Evolutionary conservation across 441 rosid species (phyloP).

Genomic region (California macrophylla): DNA sequence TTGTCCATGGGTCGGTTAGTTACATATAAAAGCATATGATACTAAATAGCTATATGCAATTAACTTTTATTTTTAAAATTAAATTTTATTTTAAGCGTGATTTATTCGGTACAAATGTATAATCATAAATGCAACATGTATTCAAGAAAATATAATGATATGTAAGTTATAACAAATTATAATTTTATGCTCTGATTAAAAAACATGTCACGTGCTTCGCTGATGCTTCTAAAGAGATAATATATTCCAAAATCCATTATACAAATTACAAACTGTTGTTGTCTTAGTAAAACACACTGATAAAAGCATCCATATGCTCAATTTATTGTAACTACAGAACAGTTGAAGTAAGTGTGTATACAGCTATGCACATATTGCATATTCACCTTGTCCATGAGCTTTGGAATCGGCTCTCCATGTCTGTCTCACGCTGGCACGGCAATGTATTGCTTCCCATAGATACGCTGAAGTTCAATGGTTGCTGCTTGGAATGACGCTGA

Average conservation of each 20-base stretch:
- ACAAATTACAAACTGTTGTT: neutral
- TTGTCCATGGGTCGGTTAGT: too few species aligned
- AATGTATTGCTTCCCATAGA: constrained; percentile 53
- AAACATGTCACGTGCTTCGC: too few species aligned
- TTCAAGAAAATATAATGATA: too few species aligned
- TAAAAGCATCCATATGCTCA: constrained; percentile 15
- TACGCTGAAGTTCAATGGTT: constrained; percentile 68
- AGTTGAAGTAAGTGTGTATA: neutral
- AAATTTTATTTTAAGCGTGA: too few species aligned
- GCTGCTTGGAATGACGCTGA: constrained; percentile 69
- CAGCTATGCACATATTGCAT: constrained; percentile 5
- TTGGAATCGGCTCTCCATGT: constrained; percentile 17
- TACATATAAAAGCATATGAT: too few species aligned
- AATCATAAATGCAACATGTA: too few species aligned
- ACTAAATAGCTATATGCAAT: too few species aligned
- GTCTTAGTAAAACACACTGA: neutral
- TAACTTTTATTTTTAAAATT: too few species aligned
- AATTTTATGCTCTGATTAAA: too few species aligned
- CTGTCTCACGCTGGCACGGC: constrained; percentile 28
- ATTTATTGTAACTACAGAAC: constrained; percentile 20
- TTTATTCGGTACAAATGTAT: too few species aligned
- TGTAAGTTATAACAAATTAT: too few species aligned
- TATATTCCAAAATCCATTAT: neutral
- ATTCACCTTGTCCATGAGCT: constrained; percentile 3
- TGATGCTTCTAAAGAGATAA: too few species aligned